Percentiles rank a stretch among this genome's conserved stretches.
These are phyloP conservation scores for Geotrichum aggregatum DNA, from an alignment of 1,139 yeast genomes.

Conservation along the genomic window DNA sequence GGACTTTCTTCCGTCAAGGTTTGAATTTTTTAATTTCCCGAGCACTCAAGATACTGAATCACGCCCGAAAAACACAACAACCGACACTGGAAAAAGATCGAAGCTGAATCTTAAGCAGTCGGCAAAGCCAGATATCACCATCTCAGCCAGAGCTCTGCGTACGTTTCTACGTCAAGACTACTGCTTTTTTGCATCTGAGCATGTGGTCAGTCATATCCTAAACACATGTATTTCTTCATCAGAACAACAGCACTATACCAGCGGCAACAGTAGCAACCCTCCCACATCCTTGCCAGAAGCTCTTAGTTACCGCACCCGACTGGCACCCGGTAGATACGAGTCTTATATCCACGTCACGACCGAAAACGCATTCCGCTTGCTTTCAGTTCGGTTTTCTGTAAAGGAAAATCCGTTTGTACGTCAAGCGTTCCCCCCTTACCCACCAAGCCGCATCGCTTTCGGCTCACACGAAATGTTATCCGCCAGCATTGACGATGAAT, in stretches of 20 bases:
- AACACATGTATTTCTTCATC: too few species aligned
- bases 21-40: not conserved
- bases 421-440: constrained; percentile 20
- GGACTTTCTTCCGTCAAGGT: not conserved
- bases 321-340: constrained; percentile 31
- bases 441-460: constrained; percentile 18
- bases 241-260: too few species aligned
- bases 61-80: too few species aligned
- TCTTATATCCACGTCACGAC: constrained; percentile 28
- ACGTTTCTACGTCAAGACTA: constrained; percentile 13
- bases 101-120: too few species aligned
- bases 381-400: constrained; percentile 27
- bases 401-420: constrained; percentile 18
- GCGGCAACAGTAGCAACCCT: constrained; percentile 30
- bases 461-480: constrained; percentile 18
- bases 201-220: constrained; percentile 6
- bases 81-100: too few species aligned
- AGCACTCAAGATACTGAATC: too few species aligned
- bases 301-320: constrained; percentile 27
- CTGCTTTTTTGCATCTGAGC: constrained; percentile 17
- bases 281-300: constrained; percentile 29
- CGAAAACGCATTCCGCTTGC: constrained; percentile 27
- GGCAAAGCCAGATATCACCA: too few species aligned
- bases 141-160: constrained; percentile 13
- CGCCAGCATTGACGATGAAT: too few species aligned